Evolutionary conservation across 352 stramenopile genomes (phyloP).

Genomic region (Globisporangium barbulae): DNA sequence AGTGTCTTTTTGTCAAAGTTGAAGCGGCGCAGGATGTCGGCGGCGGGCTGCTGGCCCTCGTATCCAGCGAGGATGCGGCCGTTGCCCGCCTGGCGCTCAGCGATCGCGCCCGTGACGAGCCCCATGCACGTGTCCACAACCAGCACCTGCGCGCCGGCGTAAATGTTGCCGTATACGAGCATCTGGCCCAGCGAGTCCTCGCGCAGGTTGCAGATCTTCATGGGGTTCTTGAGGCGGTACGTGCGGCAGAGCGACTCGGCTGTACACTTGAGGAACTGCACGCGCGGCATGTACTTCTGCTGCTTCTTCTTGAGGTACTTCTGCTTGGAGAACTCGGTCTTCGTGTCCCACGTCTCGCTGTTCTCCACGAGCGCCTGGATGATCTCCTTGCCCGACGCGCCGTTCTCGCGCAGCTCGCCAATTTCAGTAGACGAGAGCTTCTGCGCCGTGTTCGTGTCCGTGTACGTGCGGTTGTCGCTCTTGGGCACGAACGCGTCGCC

Average conservation of each 20-base stretch:
- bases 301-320: slow-evolving; percentile 97
- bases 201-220: slow-evolving; percentile 89
- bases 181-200: slow-evolving; percentile 94
- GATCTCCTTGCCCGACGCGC: slow-evolving; percentile 78
- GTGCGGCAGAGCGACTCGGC: slow-evolving; percentile 87
- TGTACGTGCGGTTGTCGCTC: slow-evolving; percentile 80
- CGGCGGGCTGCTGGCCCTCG: slow-evolving; percentile 68
- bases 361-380: slow-evolving; percentile 93
- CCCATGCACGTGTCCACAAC: slow-evolving; percentile 93
- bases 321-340: slow-evolving; percentile 95
- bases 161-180: slow-evolving; percentile 91
- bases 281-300: slow-evolving; percentile 89
- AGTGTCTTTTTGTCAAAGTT: slow-evolving; percentile 80
- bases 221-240: slow-evolving; percentile 87
- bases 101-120: slow-evolving; percentile 87
- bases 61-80: slow-evolving; percentile 71
- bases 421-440: slow-evolving; percentile 73
- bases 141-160: slow-evolving; percentile 85
- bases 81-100: slow-evolving; percentile 70
- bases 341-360: slow-evolving; percentile 92
- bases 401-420: slow-evolving; percentile 59
- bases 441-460: slow-evolving; percentile 84
- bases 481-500: slow-evolving; percentile 72
- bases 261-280: slow-evolving; percentile 85
- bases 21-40: slow-evolving; percentile 81